Evolutionary conservation across 169 alveolate species (phyloP).

Genomic region (Cryptosporidium canis): DNA sequence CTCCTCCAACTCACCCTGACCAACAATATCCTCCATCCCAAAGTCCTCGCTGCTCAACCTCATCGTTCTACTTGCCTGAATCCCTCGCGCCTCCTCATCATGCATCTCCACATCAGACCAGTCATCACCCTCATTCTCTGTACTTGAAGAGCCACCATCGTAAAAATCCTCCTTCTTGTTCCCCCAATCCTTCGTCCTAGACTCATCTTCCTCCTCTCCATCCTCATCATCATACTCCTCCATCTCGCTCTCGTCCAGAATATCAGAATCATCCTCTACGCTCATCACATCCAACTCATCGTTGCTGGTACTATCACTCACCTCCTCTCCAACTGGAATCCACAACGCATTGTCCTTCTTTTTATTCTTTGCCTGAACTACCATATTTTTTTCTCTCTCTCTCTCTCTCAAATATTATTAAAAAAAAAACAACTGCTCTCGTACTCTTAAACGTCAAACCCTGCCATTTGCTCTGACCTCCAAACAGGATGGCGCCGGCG

Average conservation of each 20-base stretch:
- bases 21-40: constrained; percentile 52
- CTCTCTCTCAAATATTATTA: not conserved
- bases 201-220: not conserved
- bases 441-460: constrained; percentile 41
- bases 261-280: constrained; percentile 17
- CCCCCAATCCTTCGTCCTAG: constrained; percentile 40
- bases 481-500: constrained; percentile 39
- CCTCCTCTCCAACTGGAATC: constrained; percentile 27
- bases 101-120: constrained; percentile 73
- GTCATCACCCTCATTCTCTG: constrained; percentile 43
- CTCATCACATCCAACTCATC: constrained; percentile 56
- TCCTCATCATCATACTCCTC: not conserved
- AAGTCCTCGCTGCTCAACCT: constrained; percentile 18
- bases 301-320: constrained; percentile 8
- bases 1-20: not conserved
- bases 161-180: constrained; percentile 55
- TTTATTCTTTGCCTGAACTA: not conserved
- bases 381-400: constrained; percentile 1
- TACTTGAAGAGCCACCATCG: constrained; percentile 48
- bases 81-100: constrained; percentile 60
- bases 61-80: constrained; percentile 46
- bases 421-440: not conserved
- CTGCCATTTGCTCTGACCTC: constrained; percentile 22
- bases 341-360: constrained; percentile 4
- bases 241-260: not conserved